phyloP scores from a whole-genome alignment of 2,329 filamentous ascomycete species.

The Botrytis tulipae region DNA sequence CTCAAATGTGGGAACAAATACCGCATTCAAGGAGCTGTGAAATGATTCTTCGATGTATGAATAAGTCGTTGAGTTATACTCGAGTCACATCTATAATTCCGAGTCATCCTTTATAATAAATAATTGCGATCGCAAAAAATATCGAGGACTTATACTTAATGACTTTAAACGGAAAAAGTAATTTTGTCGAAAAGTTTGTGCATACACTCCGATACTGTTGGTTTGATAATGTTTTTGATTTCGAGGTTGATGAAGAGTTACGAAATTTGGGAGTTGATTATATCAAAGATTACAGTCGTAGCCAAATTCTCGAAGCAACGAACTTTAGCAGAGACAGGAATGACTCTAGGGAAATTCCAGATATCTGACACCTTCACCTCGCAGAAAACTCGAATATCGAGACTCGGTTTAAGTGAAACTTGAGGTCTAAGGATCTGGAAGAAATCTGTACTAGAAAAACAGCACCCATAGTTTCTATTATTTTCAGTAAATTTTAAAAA shows the following conservation, averaged over 20 bases:
- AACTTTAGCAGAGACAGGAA: too few species aligned
- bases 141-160: not conserved
- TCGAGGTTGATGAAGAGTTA: not conserved
- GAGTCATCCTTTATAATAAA: fast-evolving
- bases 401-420: not conserved
- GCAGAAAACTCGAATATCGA: not conserved
- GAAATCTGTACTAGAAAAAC: not conserved
- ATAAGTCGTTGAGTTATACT: not conserved
- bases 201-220: not conserved
- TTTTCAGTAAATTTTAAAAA: too few species aligned
- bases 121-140: not conserved
- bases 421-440: not conserved
- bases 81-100: not conserved
- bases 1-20: not conserved
- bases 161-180: not conserved
- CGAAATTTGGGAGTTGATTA: not conserved
- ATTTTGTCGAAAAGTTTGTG: not conserved
- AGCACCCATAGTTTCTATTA: too few species aligned
- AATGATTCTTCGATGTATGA: too few species aligned
- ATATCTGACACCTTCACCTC: too few species aligned
- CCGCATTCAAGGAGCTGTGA: fast-evolving
- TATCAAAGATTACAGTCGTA: not conserved
- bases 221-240: not conserved
- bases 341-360: too few species aligned
- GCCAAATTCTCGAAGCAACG: not conserved